A percentile compares a stretch with the other conserved stretches of the same genome.
Evolutionary conservation across 108 stramenopile species (phyloP).

Genomic region (Pseudonitzschia multiseries): DNA sequence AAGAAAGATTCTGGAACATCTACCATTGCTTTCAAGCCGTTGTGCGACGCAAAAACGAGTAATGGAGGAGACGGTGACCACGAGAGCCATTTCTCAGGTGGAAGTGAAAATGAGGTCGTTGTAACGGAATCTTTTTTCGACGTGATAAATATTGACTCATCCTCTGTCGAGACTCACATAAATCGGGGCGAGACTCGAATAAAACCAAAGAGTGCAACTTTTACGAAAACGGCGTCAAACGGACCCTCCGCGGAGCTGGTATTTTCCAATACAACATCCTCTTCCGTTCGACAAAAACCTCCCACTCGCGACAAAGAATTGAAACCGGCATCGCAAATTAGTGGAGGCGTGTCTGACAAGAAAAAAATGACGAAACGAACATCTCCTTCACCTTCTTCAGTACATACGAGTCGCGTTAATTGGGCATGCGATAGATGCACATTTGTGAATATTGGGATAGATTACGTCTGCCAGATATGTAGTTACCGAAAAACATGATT

Average conservation of each 20-base stretch:
- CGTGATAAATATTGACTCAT: not conserved
- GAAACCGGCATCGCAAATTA: not conserved
- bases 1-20: slow-evolving; percentile 1
- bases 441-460: slow-evolving; percentile 1
- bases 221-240: not conserved
- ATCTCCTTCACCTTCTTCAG: not conserved
- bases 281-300: not conserved
- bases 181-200: too few relatives aligned
- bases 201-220: too few relatives aligned
- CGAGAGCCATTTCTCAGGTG: not conserved
- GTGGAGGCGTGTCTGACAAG: not conserved
- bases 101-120: not conserved
- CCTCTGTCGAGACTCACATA: not conserved
- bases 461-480: slow-evolving; percentile 3
- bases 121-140: not conserved
- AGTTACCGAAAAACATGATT: not conserved
- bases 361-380: not conserved
- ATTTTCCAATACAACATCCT: not conserved
- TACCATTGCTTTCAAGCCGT: not conserved
- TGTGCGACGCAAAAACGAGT: not conserved
- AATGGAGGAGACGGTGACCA: not conserved
- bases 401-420: not conserved
- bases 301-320: too few relatives aligned
- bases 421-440: slow-evolving; percentile 9
- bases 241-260: not conserved